A percentile compares a stretch with the other conserved stretches of the same genome.
Evolutionary conservation across 352 stramenopile species (phyloP).

Genomic region (Globisporangium emineosum): DNA sequence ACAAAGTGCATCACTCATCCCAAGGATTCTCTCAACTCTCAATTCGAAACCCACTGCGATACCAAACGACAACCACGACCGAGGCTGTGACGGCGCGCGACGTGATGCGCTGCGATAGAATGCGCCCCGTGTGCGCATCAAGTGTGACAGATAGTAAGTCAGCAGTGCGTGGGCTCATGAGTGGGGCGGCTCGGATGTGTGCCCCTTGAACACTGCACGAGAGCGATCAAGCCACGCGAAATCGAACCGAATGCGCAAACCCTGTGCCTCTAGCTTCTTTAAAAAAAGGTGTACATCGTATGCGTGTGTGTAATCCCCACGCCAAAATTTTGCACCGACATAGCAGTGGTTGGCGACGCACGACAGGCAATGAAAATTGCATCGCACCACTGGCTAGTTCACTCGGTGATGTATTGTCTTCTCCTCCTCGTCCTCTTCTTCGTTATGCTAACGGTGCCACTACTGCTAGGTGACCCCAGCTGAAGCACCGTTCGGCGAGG

Average conservation of each 20-base stretch:
- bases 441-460: no score
- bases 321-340: background rate
- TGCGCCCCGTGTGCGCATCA: no score
- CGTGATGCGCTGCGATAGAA: constrained; percentile 3
- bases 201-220: background rate
- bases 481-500: no score
- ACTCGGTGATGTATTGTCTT: background rate
- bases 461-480: no score
- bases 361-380: background rate
- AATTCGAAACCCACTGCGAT: background rate
- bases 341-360: background rate
- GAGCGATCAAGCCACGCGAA: background rate
- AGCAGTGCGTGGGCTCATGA: background rate
- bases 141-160: background rate
- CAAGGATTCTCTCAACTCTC: no score
- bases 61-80: background rate
- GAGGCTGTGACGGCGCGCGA: background rate
- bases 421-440: background rate
- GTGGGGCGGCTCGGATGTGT: background rate
- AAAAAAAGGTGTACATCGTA: background rate
- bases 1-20: no score
- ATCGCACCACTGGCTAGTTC: no score
- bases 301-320: background rate
- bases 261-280: no score
- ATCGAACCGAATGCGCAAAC: constrained; percentile 5